These are phyloP conservation scores for Candida namnaoensis DNA, from an alignment of 805 yeast species.

Conservation along the genomic window DNA sequence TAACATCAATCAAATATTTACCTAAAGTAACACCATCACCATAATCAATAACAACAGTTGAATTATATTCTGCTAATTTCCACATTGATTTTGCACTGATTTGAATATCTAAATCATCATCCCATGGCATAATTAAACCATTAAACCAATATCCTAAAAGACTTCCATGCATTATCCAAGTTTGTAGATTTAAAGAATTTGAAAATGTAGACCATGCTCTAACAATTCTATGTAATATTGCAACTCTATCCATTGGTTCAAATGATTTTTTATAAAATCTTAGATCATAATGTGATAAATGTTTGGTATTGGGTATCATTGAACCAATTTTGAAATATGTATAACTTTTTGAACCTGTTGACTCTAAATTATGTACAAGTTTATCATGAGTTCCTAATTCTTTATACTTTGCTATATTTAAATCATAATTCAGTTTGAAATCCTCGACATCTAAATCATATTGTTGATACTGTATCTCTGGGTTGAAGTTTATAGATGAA, in stretches of 20 bases:
- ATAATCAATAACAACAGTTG: conserved; percentile 8
- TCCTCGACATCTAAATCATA: no score
- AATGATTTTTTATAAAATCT: conserved; percentile 11
- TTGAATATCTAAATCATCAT: conserved; percentile 57
- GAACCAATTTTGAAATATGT: conserved; percentile 18
- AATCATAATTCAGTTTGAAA: no score
- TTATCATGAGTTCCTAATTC: no score
- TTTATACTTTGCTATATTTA: no score
- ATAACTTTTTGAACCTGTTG: conserved; percentile 2
- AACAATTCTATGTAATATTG: conserved; percentile 13
- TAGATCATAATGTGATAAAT: conserved; percentile 16
- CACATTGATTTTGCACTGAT: conserved; percentile 28
- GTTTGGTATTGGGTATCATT: conserved; percentile 7
- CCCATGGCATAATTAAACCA: conserved; percentile 60
- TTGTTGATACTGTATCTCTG: no score
- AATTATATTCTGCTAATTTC: conserved; percentile 3
- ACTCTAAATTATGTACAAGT: no score
- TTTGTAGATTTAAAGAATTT: conserved; percentile 1
- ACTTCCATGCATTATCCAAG: conserved; percentile 65
- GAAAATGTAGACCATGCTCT: conserved; percentile 18
- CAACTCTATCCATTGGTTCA: conserved; percentile 10
- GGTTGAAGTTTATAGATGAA: no score
- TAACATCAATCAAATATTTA: conserved; percentile 38
- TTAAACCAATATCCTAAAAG: conserved; percentile 58
- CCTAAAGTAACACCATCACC: conserved; percentile 22